Conservation (phyloP, 345 rosid genomes). For the Linum usitatissimum region DNA sequence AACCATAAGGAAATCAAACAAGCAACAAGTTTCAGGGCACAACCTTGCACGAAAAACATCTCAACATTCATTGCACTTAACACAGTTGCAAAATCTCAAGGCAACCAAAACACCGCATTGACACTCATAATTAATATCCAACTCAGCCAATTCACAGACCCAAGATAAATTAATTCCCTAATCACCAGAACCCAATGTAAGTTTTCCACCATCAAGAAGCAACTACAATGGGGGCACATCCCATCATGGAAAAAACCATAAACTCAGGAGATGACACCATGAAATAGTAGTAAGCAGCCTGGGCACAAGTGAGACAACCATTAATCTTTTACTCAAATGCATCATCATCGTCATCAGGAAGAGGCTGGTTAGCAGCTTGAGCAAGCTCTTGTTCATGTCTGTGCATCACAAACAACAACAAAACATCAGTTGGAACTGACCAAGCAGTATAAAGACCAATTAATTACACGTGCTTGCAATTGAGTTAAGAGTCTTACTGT, state of each 20-base stretch:
- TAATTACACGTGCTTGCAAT: neutral
- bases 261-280: neutral
- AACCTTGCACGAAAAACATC: no score
- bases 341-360: slow-evolving; percentile 65
- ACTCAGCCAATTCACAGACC: no score
- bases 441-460: neutral
- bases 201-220: neutral
- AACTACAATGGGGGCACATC: neutral
- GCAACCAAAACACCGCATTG: no score
- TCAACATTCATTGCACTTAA: no score
- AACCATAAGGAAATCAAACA: no score
- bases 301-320: neutral
- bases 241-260: neutral
- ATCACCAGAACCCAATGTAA: no score
- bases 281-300: neutral
- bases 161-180: no score
- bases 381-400: slow-evolving; percentile 80
- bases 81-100: no score
- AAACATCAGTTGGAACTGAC: neutral
- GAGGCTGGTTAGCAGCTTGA: slow-evolving; percentile 66
- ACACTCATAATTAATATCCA: no score
- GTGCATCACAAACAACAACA: neutral
- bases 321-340: slow-evolving; percentile 36
- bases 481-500: slow-evolving; percentile 37
- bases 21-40: no score